These are phyloP conservation scores for Candida ortonii DNA, from an alignment of 805 yeast species.

Conservation along the genomic window DNA sequence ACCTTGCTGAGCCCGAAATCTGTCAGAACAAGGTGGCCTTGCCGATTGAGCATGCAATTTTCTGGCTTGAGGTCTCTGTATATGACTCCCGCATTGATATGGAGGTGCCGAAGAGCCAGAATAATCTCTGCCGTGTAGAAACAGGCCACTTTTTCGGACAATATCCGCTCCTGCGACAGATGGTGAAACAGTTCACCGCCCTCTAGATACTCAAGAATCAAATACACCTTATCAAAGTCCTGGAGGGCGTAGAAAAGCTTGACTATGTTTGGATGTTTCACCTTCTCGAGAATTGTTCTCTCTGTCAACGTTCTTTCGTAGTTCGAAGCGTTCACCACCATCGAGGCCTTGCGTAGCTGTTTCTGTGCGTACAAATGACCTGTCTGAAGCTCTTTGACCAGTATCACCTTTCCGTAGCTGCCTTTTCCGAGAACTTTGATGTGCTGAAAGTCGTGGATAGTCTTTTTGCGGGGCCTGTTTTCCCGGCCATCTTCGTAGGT, in stretches of 20 bases:
- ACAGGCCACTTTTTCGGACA: constrained; percentile 64
- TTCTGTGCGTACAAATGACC: constrained; percentile 80
- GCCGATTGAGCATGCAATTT: constrained; percentile 71
- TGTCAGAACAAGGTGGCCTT: constrained; percentile 80
- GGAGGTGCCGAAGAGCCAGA: constrained; percentile 72
- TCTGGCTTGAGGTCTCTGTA: constrained; percentile 90
- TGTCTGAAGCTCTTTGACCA: constrained; percentile 64
- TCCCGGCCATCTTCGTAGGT: constrained; percentile 34
- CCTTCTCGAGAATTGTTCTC: constrained; percentile 64
- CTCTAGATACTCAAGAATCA: constrained; percentile 76
- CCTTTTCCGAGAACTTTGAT: constrained; percentile 81
- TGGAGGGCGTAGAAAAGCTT: constrained; percentile 81
- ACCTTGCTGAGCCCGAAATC: constrained; percentile 78
- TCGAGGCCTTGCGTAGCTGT: constrained; percentile 77
- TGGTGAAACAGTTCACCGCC: constrained; percentile 85
- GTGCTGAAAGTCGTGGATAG: constrained; percentile 62
- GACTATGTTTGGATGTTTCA: constrained; percentile 79
- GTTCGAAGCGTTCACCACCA: constrained; percentile 54
- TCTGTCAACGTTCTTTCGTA: constrained; percentile 81
- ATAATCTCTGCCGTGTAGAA: constrained; percentile 81
- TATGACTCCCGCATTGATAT: constrained; percentile 68
- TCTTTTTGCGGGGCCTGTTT: constrained; percentile 19
- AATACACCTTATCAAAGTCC: constrained; percentile 70
- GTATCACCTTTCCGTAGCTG: constrained; percentile 81
- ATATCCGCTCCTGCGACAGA: constrained; percentile 44